These are phyloP conservation scores for Lactarius deliciosus DNA, from an alignment of 768 basidiomycete genomes.

Conservation along the genomic window DNA sequence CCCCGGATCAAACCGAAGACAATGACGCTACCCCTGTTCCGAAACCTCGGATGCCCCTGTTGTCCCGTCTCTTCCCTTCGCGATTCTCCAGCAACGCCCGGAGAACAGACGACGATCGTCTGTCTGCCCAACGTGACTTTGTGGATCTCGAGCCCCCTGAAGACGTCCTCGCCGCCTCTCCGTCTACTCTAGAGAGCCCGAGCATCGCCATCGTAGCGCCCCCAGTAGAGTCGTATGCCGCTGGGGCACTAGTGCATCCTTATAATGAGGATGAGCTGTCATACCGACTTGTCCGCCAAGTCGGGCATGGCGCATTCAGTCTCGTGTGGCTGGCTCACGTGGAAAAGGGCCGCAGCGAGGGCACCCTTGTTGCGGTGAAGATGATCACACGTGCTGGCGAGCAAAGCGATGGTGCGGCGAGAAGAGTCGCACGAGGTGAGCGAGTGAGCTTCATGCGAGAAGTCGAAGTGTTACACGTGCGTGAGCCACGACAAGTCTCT, in stretches of 20 bases:
- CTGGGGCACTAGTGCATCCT: conserved; percentile 22
- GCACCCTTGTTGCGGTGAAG: conserved; percentile 33
- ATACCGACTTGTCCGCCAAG: conserved; percentile 49
- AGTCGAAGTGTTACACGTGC: conserved; percentile 27
- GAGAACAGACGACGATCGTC: conserved; percentile 11
- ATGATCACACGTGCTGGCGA: conserved; percentile 26
- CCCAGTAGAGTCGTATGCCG: background rate
- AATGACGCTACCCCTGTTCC: conserved; percentile 18
- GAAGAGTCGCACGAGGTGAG: conserved; percentile 20
- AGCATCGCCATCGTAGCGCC: background rate
- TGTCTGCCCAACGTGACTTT: conserved; percentile 15
- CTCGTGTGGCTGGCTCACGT: conserved; percentile 72
- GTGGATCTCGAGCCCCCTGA: conserved; percentile 21
- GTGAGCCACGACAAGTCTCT: background rate
- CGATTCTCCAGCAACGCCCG: conserved; percentile 22
- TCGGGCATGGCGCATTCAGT: conserved; percentile 75
- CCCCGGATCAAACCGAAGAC: conserved; percentile 8
- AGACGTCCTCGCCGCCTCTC: conserved; percentile 17
- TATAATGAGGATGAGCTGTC: conserved; percentile 26
- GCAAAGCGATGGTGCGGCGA: background rate
- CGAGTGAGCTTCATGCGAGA: conserved; percentile 29
- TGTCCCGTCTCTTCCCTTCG: conserved; percentile 29
- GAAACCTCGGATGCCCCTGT: conserved; percentile 17
- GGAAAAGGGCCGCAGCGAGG: conserved; percentile 28
- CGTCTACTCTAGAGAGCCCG: background rate